Percentiles rank a stretch among this genome's conserved stretches.
These are phyloP conservation scores for Austroboletus eburneus DNA, from an alignment of 768 basidiomycete genomes.

Conservation along the genomic window DNA sequence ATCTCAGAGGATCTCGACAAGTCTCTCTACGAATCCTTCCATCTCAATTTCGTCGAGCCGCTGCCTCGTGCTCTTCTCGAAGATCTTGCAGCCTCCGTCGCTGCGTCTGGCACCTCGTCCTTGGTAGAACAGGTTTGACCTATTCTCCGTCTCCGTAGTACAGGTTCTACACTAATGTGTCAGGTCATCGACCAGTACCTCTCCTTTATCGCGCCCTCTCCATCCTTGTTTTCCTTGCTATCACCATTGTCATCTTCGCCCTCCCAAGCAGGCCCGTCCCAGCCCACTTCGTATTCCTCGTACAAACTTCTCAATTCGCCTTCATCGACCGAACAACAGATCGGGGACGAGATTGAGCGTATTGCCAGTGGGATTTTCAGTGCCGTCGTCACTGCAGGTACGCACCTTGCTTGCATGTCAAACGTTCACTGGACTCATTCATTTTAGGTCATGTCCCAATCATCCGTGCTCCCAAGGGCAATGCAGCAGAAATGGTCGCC, in stretches of 20 bases:
- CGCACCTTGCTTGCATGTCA: slow-evolving; percentile 15
- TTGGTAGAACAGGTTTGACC: slow-evolving; percentile 63
- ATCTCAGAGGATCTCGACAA: slow-evolving; percentile 94
- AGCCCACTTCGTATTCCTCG: slow-evolving; percentile 47
- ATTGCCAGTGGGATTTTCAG: slow-evolving; percentile 89
- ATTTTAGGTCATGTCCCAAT: slow-evolving; percentile 89
- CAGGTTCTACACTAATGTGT: neutral
- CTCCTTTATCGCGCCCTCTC: slow-evolving; percentile 91
- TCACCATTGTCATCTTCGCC: slow-evolving; percentile 47
- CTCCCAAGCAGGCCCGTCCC: slow-evolving; percentile 32
- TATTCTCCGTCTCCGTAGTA: neutral
- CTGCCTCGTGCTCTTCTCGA: slow-evolving; percentile 85
- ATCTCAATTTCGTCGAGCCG: slow-evolving; percentile 94
- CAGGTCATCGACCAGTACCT: slow-evolving; percentile 96
- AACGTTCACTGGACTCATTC: neutral
- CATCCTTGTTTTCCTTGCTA: slow-evolving; percentile 87
- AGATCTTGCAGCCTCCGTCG: slow-evolving; percentile 87
- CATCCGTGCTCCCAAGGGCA: slow-evolving; percentile 91
- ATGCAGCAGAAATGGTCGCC: slow-evolving; percentile 99
- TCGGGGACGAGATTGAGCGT: slow-evolving; percentile 91
- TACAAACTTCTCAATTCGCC: slow-evolving; percentile 92
- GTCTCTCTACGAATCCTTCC: slow-evolving; percentile 85
- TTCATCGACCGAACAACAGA: slow-evolving; percentile 81
- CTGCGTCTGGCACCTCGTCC: slow-evolving; percentile 79
- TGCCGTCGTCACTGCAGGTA: slow-evolving; percentile 84